phyloP scores from a whole-genome alignment of 2,329 filamentous ascomycete species.

The Fusarium annulatum region DNA sequence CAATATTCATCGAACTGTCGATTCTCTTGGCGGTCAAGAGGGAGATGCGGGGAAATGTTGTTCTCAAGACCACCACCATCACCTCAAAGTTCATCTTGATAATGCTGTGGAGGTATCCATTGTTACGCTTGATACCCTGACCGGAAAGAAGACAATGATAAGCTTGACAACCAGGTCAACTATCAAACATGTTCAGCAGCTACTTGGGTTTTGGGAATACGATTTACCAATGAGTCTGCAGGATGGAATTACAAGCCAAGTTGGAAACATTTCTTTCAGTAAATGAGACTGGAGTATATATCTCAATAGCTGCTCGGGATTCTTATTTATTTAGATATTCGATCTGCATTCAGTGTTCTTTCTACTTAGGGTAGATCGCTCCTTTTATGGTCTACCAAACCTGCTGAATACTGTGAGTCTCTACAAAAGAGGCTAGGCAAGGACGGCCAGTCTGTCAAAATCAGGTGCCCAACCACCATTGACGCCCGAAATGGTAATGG shows the following conservation, averaged over 20 bases:
- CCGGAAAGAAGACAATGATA: constrained; percentile 2
- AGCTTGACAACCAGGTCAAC: background rate
- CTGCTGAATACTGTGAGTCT: too few relatives aligned
- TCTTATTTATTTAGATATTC: too few relatives aligned
- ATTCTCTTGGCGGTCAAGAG: too few relatives aligned
- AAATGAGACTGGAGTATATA: fast-evolving
- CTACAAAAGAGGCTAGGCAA: background rate
- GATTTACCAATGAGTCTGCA: too few relatives aligned
- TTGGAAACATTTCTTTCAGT: background rate
- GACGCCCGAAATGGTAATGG: background rate
- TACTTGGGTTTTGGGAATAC: constrained; percentile 7
- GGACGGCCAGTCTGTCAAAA: background rate
- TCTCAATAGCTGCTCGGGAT: fast-evolving
- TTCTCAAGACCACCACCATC: background rate
- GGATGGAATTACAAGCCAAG: background rate
- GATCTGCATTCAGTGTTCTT: too few relatives aligned
- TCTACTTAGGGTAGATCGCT: too few relatives aligned
- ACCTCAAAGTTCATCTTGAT: background rate
- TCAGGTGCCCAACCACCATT: background rate
- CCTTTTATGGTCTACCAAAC: too few relatives aligned
- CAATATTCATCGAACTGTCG: too few relatives aligned
- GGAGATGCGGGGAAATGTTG: too few relatives aligned
- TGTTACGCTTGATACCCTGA: background rate
- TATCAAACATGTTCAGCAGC: background rate
- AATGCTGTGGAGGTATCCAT: background rate